phyloP scores from a whole-genome alignment of 108 stramenopile genomes.

The Chaetoceros muelleri region DNA sequence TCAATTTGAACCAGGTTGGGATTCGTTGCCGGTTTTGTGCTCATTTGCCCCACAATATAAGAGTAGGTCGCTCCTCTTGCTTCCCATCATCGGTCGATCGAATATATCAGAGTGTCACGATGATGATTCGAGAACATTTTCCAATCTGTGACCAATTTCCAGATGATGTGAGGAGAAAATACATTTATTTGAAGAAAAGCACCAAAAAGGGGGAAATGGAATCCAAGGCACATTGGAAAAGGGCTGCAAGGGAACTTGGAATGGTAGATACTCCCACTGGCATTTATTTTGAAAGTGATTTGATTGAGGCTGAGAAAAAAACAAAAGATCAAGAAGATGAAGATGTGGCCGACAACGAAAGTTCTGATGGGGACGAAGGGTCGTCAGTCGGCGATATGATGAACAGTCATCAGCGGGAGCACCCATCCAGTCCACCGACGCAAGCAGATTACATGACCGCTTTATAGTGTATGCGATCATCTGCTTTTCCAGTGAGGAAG shows the following conservation, averaged over 20 bases:
- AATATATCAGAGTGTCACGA: not conserved
- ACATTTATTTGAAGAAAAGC: not conserved
- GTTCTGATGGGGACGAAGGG: not conserved
- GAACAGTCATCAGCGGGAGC: no score
- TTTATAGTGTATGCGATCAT: no score
- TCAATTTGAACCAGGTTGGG: not conserved
- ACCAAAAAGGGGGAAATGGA: not conserved
- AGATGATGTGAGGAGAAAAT: not conserved
- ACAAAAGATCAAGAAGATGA: not conserved
- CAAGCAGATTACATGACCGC: no score
- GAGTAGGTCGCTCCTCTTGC: not conserved
- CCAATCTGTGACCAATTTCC: not conserved
- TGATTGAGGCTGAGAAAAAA: not conserved
- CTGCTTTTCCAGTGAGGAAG: no score
- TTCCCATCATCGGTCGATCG: not conserved
- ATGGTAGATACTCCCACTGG: not conserved
- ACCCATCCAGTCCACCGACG: no score
- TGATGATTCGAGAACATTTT: not conserved
- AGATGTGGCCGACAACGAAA: not conserved
- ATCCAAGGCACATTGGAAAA: not conserved
- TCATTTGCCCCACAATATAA: not conserved
- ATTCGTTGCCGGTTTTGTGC: not conserved
- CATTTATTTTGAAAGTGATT: no score
- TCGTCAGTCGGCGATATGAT: no score
- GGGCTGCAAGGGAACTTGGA: not conserved